Evolutionary conservation across 306 rosid species (phyloP).

Genomic region (Comarum palustre): DNA sequence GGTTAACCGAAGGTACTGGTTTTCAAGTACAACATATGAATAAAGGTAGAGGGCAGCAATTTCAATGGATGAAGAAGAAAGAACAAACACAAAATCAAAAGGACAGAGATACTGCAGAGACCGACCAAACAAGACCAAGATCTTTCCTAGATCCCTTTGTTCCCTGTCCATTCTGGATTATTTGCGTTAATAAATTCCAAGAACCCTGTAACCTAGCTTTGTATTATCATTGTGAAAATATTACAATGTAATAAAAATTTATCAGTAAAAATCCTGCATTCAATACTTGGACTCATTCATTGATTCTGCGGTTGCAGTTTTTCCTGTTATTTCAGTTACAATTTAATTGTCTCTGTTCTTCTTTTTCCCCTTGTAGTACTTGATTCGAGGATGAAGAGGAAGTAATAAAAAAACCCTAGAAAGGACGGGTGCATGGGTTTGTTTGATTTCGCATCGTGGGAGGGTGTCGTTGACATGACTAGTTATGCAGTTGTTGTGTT

Average conservation of each 20-base stretch:
- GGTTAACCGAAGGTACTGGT: constrained; percentile 17
- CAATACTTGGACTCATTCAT: constrained; percentile 4
- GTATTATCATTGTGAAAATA: constrained; percentile 12
- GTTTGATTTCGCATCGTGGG: constrained; percentile 27
- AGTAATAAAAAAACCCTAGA: constrained; percentile 19
- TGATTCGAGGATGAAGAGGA: neutral
- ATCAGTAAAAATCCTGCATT: neutral
- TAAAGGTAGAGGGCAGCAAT: constrained; percentile 35
- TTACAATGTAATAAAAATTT: neutral
- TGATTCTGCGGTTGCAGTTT: constrained; percentile 42
- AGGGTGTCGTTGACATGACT: constrained; percentile 39
- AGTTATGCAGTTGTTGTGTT: constrained; percentile 31
- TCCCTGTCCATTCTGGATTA: constrained; percentile 31
- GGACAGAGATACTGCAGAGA: constrained; percentile 39
- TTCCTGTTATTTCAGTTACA: constrained; percentile 61
- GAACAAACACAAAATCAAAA: constrained; percentile 16
- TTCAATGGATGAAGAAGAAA: constrained; percentile 47
- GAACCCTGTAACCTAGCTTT: constrained; percentile 24
- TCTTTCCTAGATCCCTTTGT: constrained; percentile 59
- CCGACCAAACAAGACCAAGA: constrained; percentile 61
- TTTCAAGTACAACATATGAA: constrained; percentile 49
- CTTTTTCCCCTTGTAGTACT: neutral
- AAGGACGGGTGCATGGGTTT: constrained; percentile 2
- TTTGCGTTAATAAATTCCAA: constrained; percentile 56
- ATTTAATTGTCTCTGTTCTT: neutral